phyloP scores from a whole-genome alignment of 495 filamentous ascomycete species.

The Astrocystis sublimbata region DNA sequence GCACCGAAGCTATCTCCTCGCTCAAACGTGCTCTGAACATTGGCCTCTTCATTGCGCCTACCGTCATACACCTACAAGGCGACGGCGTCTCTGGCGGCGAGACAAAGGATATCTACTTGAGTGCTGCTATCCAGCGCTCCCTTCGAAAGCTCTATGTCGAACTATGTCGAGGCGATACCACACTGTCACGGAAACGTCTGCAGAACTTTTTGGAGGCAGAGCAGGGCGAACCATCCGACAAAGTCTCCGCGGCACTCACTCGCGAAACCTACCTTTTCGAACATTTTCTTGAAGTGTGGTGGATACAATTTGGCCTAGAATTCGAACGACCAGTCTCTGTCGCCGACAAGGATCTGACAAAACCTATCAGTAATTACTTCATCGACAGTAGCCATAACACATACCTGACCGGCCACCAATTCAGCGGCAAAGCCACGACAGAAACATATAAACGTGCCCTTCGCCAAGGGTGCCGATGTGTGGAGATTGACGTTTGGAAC shows the following conservation, averaged over 20 bases:
- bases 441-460: conserved; percentile 76
- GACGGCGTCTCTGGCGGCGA: conserved; percentile 1
- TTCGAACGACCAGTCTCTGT: conserved; percentile 28
- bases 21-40: conserved; percentile 34
- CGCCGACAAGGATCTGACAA: conserved; percentile 36
- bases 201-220: conserved; percentile 37
- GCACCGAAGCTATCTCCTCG: conserved; percentile 32
- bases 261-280: conserved; percentile 39
- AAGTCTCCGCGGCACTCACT: conserved; percentile 21
- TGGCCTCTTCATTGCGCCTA: conserved; percentile 28
- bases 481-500: conserved; percentile 97
- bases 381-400: conserved; percentile 94
- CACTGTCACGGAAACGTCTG: conserved; percentile 37
- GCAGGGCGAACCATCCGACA: conserved; percentile 35
- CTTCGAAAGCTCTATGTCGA: conserved; percentile 38
- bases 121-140: conserved; percentile 36
- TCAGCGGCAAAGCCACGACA: conserved; percentile 74
- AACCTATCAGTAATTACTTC: conserved; percentile 83
- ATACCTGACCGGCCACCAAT: conserved; percentile 86
- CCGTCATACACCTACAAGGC: conserved; percentile 28
- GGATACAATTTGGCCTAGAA: conserved; percentile 35
- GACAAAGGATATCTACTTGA: conserved; percentile 32
- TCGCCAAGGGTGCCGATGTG: conserved; percentile 76
- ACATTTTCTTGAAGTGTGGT: conserved; percentile 47
- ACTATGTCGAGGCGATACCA: conserved; percentile 26